phyloP scores from a whole-genome alignment of 768 basidiomycete species.

The Amanita jacksonii region DNA sequence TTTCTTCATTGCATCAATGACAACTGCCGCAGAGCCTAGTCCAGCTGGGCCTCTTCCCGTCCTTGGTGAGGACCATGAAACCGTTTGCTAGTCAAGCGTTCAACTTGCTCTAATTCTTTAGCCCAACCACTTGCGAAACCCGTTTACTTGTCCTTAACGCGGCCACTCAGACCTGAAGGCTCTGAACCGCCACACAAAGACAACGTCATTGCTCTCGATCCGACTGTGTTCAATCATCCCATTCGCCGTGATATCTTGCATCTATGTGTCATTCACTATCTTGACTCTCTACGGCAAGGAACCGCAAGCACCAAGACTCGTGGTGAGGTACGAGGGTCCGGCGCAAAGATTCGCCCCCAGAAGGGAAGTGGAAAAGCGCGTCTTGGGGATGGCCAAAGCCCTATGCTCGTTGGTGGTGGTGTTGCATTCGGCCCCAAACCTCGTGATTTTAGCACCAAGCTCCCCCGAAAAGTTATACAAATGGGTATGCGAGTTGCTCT shows the following conservation, averaged over 20 bases:
- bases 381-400: conserved; percentile 80
- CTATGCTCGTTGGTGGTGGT: conserved; percentile 87
- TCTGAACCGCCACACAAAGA: conserved; percentile 31
- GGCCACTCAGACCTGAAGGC: conserved; percentile 37
- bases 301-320: conserved; percentile 89
- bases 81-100: background rate
- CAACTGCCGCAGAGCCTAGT: background rate
- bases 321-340: conserved; percentile 82
- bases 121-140: conserved; percentile 30
- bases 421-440: conserved; percentile 88
- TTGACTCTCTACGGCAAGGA: conserved; percentile 85
- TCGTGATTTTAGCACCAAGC: conserved; percentile 83
- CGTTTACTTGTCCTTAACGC: conserved; percentile 52
- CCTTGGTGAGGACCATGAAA: background rate
- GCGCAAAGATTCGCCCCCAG: conserved; percentile 81
- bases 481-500: conserved; percentile 92
- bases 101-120: conserved; percentile 4
- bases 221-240: conserved; percentile 81
- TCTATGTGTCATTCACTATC: conserved; percentile 81
- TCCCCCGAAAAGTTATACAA: conserved; percentile 86
- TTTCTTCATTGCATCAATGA: background rate
- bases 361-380: conserved; percentile 90
- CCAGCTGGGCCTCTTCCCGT: conserved; percentile 1
- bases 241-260: conserved; percentile 90
- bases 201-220: conserved; percentile 55